Base-by-base conservation (phyloP, 2,329 filamentous ascomycete species). In the Nannizzia gypsea region DNA sequence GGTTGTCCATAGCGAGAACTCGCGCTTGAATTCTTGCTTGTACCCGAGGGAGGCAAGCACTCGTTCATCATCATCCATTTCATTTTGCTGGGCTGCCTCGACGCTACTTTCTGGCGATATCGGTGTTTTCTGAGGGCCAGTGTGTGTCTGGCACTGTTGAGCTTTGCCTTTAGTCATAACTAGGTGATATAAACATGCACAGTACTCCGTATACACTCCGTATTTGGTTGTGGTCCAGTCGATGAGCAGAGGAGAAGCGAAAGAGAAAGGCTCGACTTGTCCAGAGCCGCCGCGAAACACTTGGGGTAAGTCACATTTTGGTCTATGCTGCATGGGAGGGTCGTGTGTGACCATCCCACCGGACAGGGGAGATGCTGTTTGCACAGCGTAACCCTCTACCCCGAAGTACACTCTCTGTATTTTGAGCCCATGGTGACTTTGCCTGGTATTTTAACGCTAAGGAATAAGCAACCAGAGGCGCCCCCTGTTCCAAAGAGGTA, bases 1-100 rank as follows among this genome's bases (percentile, higher is more conserved):
- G 0, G 85, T 87, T 4, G 86, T 87, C 80, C 85, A 89, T 13
- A 88, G 74, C 1, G 80, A 85, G 69, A 90, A 89, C 66, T 89
- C 86, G 67, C 87, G 79, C 73, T 83, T 84, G 74, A 84, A 84
- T 67, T 84, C 81, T 58, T 81, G 78, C 69, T 82, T 83, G 70
- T 82, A 83, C 15, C 75, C 75, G 57, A 77, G 66, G 4, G 75
- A 73, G 44, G 68, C 69, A 55, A 77, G 72, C 38, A 74, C 72
- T 58, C 70, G 65, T 60, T 77, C 75, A 63, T 77, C 76, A 6
- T 68, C 67, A 58, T 71, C 68, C 68, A 74, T 70, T 6, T 64
- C 64, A 67, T 54, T n/a, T 34, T 54, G 50, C 4, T 17, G 46
- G 46, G 11, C 22, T 36, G 31, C 6, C n/a, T 31, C 15, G 13